A percentile compares a stretch with the other conserved stretches of the same genome.
These are phyloP conservation scores for Sutorius australiensis DNA, from an alignment of 768 basidiomycete species.

Conservation along the genomic window DNA sequence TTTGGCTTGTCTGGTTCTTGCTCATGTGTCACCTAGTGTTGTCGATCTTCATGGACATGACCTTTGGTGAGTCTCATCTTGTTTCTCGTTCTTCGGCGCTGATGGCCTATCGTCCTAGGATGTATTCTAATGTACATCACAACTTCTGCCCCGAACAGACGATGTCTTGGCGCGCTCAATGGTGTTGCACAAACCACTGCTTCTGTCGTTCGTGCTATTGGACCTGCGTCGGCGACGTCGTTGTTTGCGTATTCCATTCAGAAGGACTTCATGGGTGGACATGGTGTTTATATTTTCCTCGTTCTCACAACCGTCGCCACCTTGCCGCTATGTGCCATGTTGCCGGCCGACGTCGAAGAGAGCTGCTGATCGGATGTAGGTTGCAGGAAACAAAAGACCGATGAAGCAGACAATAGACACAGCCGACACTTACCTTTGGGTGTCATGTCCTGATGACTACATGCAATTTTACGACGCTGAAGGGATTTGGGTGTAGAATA, in stretches of 20 bases:
- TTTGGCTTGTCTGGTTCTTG: constrained; percentile 25
- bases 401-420: neutral
- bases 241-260: constrained; percentile 38
- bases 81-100: neutral
- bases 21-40: constrained; percentile 26
- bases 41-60: constrained; percentile 27
- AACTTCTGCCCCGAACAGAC: constrained; percentile 60
- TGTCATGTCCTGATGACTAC: constrained; percentile 12
- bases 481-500: neutral
- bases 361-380: constrained; percentile 9
- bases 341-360: constrained; percentile 19
- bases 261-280: constrained; percentile 34
- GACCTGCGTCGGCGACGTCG: constrained; percentile 31
- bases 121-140: constrained; percentile 70
- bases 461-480: constrained; percentile 1
- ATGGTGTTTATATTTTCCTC: constrained; percentile 33
- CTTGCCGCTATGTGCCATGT: constrained; percentile 18
- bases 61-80: constrained; percentile 28
- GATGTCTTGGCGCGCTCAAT: constrained; percentile 67
- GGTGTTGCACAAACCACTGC: constrained; percentile 39
- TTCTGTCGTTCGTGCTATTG: constrained; percentile 32
- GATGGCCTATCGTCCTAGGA: constrained; percentile 34
- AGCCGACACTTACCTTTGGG: neutral
- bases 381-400: neutral
- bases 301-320: constrained; percentile 14